Base-by-base conservation (phyloP, 2,329 filamentous ascomycete species). In the Arthrobotrys entomopaga region DNA sequence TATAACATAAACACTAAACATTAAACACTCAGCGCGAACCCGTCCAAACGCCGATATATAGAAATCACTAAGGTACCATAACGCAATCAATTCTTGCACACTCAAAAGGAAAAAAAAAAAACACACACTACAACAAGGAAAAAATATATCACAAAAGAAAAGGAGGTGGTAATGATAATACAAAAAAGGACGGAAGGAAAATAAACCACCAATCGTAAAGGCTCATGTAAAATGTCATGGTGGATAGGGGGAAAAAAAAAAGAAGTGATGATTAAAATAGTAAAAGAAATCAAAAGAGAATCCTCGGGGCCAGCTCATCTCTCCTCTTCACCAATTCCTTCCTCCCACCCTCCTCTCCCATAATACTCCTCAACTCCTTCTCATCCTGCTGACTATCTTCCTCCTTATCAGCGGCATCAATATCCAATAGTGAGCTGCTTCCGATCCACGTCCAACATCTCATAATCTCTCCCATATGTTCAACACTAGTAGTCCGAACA, bases 401-500 rank as follows among this genome's bases (percentile, higher is more conserved):
- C 19, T 67, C 69, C 4, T 65, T 56, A 20, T 38, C 63, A 8
- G 42, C 65, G 2, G 10, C 16, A 64, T 65, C 59, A 24, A 57
- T 53, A 48, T 75, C 59, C 19, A 75, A 54, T 40, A 75, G 29
- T 19, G 71, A 29, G 8, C 87, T 83, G 13, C 87, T 86, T 5
- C 88, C 88, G 77, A 89, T 86, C 88, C 88, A 90, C 78, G 90
- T 88, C 88, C 88, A 90, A 64, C 87, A 86, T 54, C 87, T 84
- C 54, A 87, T 85, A 58, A 89, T 86, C 84, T 84, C 81, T 77
- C 86, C 77, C 82, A 82, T 79, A 88, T 87, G 82, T 86, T 90
- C 83, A 84, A 93, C 83, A 86, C 93, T 82, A 82, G 86, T 84
- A 0, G 87, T 91, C 48, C 95, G 87, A 15, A 99, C 90, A 79